A percentile compares a stretch with the other conserved stretches of the same genome.
phyloP scores from a whole-genome alignment of 345 rosid genomes.

The Corymbia maculata region DNA sequence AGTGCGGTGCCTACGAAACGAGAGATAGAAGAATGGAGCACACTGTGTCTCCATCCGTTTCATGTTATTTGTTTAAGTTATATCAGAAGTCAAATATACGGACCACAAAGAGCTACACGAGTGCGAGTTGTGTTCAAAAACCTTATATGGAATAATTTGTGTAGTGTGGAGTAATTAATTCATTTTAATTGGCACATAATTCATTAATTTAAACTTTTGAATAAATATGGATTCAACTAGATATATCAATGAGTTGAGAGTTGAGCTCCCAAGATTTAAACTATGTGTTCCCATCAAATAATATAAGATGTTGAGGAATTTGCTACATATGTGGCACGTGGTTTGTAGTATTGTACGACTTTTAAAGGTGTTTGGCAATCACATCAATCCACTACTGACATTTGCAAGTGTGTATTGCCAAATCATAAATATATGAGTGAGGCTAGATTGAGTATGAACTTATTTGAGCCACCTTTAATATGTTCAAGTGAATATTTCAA shows the following conservation, averaged over 20 bases:
- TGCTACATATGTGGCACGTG: not conserved
- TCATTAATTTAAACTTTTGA: not conserved
- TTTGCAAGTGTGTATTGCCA: not conserved
- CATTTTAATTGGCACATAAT: accelerated
- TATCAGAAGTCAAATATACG: not conserved
- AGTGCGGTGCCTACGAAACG: not conserved
- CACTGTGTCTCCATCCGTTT: not conserved
- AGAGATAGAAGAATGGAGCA: not conserved
- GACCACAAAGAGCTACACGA: not conserved
- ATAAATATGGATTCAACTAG: not conserved
- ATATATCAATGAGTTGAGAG: not conserved
- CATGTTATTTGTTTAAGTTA: not conserved
- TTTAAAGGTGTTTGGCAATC: not conserved
- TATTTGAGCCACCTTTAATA: not conserved
- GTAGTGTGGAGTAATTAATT: not conserved
- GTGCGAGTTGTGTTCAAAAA: not conserved
- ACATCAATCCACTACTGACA: not conserved
- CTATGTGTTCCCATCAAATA: not conserved
- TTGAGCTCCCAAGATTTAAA: not conserved
- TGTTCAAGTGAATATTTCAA: not conserved
- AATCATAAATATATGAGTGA: not conserved
- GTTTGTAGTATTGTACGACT: not conserved
- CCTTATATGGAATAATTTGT: not conserved
- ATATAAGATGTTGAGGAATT: not conserved
- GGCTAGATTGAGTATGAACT: not conserved